Conservation (phyloP, 805 yeast species). For the Starmerella geochares region DNA sequence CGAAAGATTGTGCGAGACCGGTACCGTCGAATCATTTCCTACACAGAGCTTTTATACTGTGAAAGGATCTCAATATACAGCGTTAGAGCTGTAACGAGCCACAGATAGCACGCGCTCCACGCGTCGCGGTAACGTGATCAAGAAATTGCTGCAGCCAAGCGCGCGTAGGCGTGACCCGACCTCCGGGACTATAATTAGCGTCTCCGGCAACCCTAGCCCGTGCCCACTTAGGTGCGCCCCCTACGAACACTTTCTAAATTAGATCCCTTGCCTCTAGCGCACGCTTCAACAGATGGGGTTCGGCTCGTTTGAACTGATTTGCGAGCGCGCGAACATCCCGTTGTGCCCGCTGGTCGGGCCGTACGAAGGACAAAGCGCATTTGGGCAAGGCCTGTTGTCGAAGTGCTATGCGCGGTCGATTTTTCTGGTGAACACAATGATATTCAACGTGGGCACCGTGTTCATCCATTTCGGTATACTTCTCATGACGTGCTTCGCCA, state of each 20-base stretch:
- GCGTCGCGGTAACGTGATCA: not conserved
- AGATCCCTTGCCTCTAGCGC: not conserved
- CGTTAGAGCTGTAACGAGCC: no score
- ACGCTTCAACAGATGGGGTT: conserved; percentile 40
- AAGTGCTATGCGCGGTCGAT: conserved; percentile 77
- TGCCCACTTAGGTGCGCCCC: not conserved
- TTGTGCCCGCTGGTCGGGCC: conserved; percentile 67
- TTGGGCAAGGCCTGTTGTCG: conserved; percentile 55
- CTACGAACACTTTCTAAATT: not conserved
- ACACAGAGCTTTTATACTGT: no score
- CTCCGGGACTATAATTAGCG: not conserved
- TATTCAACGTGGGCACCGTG: conserved; percentile 80
- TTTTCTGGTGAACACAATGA: conserved; percentile 79
- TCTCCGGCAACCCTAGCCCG: not conserved
- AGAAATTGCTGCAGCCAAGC: not conserved
- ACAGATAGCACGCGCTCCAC: not conserved
- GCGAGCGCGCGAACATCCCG: conserved; percentile 63
- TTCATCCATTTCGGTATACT: conserved; percentile 73
- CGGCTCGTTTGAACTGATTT: conserved; percentile 55
- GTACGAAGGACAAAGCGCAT: conserved; percentile 23
- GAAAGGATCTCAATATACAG: no score
- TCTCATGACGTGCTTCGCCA: conserved; percentile 52
- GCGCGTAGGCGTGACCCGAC: not conserved
- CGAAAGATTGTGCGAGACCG: no score
- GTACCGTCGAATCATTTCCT: no score